These are phyloP conservation scores for Torulaspora maleeae DNA, from an alignment of 805 yeast genomes.

Conservation along the genomic window DNA sequence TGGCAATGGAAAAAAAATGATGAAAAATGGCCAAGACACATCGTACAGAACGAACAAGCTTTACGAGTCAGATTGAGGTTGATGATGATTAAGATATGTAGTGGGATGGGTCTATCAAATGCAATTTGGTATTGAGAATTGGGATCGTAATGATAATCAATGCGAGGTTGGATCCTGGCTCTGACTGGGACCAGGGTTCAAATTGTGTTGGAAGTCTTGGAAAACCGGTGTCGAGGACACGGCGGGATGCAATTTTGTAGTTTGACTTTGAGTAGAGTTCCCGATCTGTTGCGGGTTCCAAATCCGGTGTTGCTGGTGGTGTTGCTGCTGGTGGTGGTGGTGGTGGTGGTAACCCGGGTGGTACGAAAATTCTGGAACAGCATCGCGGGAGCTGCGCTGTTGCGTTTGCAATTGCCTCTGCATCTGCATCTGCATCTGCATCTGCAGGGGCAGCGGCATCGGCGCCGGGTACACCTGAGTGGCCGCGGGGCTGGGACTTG, in stretches of 20 bases:
- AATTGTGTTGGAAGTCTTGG: neutral
- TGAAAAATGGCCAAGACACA: too few relatives aligned
- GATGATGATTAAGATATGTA: neutral
- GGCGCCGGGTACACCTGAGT: neutral
- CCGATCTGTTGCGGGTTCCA: neutral
- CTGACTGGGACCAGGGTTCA: neutral
- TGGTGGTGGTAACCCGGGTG: neutral
- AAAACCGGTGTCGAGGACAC: neutral
- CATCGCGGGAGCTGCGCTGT: constrained; percentile 6
- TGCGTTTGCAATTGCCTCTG: constrained; percentile 15
- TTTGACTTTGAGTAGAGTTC: neutral
- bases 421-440: constrained; percentile 10
- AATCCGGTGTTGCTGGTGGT: neutral
- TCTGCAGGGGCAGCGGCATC: constrained; percentile 2
- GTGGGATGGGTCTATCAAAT: neutral
- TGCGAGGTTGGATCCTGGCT: neutral
- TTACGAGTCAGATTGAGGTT: neutral
- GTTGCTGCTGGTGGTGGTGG: neutral
- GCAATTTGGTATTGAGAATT: neutral
- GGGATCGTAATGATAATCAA: neutral
- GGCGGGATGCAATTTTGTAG: neutral
- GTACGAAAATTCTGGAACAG: neutral
- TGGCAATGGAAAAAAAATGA: neutral
- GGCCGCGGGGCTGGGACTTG: neutral
- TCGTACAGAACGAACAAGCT: neutral